A percentile compares a stretch with the other conserved stretches of the same genome.
phyloP scores from a whole-genome alignment of 225 moss, liverwort and hornwort species.

The Pseudoscleropodium purum region DNA sequence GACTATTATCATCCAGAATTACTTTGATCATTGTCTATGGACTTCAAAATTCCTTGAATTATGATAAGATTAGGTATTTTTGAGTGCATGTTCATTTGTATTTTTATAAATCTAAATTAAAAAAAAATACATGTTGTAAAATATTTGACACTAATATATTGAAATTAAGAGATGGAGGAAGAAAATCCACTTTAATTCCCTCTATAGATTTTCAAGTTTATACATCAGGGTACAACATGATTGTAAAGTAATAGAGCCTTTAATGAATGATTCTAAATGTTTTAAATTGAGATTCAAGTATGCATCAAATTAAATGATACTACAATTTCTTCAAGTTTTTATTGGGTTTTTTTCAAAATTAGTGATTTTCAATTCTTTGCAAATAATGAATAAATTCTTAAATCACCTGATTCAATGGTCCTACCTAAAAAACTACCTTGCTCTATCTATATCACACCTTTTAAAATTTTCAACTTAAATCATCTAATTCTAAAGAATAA shows the following conservation, averaged over 20 bases:
- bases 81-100: neutral
- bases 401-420: neutral
- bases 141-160: neutral
- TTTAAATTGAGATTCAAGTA: too few species aligned
- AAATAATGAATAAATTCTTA: too few species aligned
- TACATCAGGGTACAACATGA: rapidly evolving
- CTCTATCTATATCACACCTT: too few species aligned
- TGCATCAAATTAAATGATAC: too few species aligned
- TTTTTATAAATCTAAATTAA: neutral
- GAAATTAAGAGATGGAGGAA: neutral
- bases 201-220: neutral
- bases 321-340: neutral
- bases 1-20: neutral
- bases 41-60: too few species aligned
- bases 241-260: neutral
- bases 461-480: too few species aligned
- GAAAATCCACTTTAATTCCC: neutral
- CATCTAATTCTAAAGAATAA: too few species aligned
- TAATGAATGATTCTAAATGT: neutral
- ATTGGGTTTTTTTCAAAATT: neutral
- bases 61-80: too few species aligned
- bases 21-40: neutral
- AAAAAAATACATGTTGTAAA: neutral
- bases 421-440: neutral
- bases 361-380: neutral